Evolutionary conservation across 305 asterid genomes (phyloP), one percentile per base, ranked within the genome.

Genomic region (Fraxinus velutina): DNA sequence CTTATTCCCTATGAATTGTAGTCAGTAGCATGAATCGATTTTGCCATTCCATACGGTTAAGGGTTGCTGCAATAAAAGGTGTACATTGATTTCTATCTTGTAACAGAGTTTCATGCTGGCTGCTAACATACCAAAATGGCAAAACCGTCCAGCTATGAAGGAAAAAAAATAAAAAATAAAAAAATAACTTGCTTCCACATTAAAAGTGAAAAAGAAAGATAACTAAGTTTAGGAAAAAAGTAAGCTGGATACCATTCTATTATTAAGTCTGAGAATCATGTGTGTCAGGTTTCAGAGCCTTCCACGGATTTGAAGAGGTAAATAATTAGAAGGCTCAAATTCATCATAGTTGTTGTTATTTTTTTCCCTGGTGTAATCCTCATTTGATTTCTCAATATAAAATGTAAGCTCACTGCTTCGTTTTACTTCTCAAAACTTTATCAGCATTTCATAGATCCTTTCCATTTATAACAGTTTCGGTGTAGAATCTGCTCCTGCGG

Each of bases 401-500:
- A n/a, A 33, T 34, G 47, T 17, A 13, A 71, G 44, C 30, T 30
- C 79, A 36, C 33, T 5, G 73, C 17, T 80, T 78, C 42, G 33
- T 50, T 79, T 81, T 13, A 19, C 82, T 50, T 32, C 37, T 50
- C 15, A 34, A 74, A 55, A 17, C 39, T 39, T 70, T 82, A 30
- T 64, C 34, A 17, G 55, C 15, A 52, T 88, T 71, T 83, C 55
- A 17, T 82, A 15, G 24, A 7, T 33, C 13, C 80, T 73, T 74
- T 78, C 52, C 36, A 70, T 80, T 72, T 83, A 0, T 77, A 80
- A 89, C 91, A 96, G 99, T 92, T 91, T 94, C 29, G 97, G 97
- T 13, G 97, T 96, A 79, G 98, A 93, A 84, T 93, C 94, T 81
- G 98, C 98, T 78, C 98, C 99, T 32, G 97, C 98, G 55, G 85